A percentile compares a stretch with the other conserved stretches of the same genome.
phyloP scores from a whole-genome alignment of 2,329 filamentous ascomycete species.

The Chaetomium sp. region DNA sequence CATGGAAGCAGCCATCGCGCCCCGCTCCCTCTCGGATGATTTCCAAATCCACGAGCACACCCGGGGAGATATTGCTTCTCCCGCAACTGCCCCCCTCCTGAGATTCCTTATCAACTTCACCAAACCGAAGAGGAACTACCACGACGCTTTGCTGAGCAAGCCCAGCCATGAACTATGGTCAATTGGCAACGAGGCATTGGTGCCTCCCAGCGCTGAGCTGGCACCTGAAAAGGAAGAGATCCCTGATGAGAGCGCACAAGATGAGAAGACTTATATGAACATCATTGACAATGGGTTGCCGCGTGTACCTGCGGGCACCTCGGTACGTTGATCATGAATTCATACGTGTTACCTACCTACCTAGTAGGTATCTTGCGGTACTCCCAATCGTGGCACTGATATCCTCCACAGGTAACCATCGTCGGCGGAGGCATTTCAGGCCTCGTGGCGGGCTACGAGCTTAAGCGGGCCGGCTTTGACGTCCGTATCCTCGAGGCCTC shows the following conservation, averaged over 20 bases:
- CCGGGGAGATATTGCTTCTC: background rate
- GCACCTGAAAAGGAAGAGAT: background rate
- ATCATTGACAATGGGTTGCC: background rate
- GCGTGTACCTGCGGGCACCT: background rate
- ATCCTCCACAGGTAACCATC: background rate
- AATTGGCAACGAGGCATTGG: background rate
- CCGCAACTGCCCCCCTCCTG: background rate
- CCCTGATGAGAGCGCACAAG: background rate
- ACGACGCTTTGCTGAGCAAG: background rate
- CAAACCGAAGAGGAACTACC: background rate
- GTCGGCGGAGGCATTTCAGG: slow-evolving; percentile 5
- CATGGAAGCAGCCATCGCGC: background rate
- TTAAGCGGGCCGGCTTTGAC: slow-evolving; percentile 9
- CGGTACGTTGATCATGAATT: background rate
- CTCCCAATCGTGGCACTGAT: background rate
- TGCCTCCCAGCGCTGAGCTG: too few species aligned
- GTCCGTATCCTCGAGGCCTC: slow-evolving; percentile 15
- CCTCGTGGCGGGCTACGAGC: slow-evolving; percentile 11
- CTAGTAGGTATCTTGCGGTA: too few species aligned
- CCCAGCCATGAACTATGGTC: background rate
- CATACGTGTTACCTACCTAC: background rate
- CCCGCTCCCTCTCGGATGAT: background rate
- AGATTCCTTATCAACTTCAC: background rate
- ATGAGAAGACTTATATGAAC: background rate
- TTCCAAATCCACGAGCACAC: background rate